Evolutionary conservation across 2,329 filamentous ascomycete genomes (phyloP).

Genomic region (Lasiodiplodia gonubiensis): DNA sequence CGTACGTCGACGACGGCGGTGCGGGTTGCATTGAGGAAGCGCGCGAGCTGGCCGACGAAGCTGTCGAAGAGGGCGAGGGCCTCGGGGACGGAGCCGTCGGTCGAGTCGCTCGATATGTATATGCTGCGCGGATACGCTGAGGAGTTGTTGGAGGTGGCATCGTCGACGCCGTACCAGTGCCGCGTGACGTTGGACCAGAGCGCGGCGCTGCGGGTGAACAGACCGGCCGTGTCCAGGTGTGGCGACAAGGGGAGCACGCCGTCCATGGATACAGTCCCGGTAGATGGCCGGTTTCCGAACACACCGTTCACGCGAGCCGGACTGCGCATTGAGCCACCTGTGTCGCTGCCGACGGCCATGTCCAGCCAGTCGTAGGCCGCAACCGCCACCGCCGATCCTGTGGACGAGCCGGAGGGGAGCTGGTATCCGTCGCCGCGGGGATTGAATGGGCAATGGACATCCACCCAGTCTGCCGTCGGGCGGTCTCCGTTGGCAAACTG

Average conservation of each 20-base stretch:
- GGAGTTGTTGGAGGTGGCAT: neutral
- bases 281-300: conserved; percentile 31
- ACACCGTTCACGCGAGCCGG: conserved; percentile 41
- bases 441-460: conserved; percentile 40
- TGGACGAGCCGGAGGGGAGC: conserved; percentile 28
- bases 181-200: neutral
- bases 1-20: neutral
- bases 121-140: neutral
- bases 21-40: neutral
- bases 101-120: neutral
- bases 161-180: neutral
- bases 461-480: conserved; percentile 37
- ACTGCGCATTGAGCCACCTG: conserved; percentile 55
- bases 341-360: conserved; percentile 51
- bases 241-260: conserved; percentile 33
- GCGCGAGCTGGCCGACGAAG: neutral
- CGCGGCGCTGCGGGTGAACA: conserved; percentile 34
- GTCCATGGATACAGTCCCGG: conserved; percentile 38
- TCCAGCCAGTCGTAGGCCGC: conserved; percentile 34
- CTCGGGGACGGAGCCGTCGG: neutral
- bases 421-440: conserved; percentile 40
- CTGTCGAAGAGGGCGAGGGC: neutral
- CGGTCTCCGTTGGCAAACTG: conserved; percentile 51
- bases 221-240: conserved; percentile 38
- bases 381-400: conserved; percentile 28